Percentiles rank a stretch among this genome's conserved stretches.
These are phyloP conservation scores for Neonothopanus nambi DNA, from an alignment of 1,284 basidiomycete species.

Conservation along the genomic window DNA sequence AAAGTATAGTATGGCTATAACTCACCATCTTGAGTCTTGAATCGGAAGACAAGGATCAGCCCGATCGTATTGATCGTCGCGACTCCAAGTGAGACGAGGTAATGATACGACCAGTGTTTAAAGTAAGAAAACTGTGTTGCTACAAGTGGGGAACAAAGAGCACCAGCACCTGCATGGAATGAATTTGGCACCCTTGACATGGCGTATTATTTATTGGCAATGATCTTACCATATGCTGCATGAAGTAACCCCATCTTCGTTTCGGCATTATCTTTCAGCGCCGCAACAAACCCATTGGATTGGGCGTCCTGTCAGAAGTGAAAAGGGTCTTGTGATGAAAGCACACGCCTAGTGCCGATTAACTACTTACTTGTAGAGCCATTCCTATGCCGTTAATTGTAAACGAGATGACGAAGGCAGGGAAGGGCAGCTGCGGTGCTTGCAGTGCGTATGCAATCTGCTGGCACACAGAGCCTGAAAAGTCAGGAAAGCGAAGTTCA, in stretches of 20 bases:
- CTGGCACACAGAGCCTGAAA: slow-evolving; percentile 22
- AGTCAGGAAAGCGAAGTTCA: not conserved
- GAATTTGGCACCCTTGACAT: slow-evolving; percentile 33
- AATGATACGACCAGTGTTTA: slow-evolving; percentile 58
- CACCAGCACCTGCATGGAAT: slow-evolving; percentile 54
- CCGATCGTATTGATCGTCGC: slow-evolving; percentile 46
- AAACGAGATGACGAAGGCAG: slow-evolving; percentile 58
- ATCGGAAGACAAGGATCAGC: slow-evolving; percentile 52
- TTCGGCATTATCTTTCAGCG: slow-evolving; percentile 43
- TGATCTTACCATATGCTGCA: slow-evolving; percentile 49
- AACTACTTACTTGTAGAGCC: slow-evolving; percentile 44
- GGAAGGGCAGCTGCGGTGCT: slow-evolving; percentile 63
- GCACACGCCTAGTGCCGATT: not conserved
- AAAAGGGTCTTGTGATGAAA: not conserved
- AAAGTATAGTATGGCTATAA: slow-evolving; percentile 1
- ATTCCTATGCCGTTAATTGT: slow-evolving; percentile 65
- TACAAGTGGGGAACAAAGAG: slow-evolving; percentile 64
- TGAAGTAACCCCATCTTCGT: slow-evolving; percentile 61
- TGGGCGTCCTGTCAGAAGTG: slow-evolving; percentile 43
- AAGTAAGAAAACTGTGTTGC: slow-evolving; percentile 66
- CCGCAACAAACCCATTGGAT: slow-evolving; percentile 55
- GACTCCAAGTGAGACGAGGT: slow-evolving; percentile 59
- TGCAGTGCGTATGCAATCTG: slow-evolving; percentile 52
- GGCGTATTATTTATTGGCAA: not conserved
- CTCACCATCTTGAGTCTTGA: slow-evolving; percentile 50